phyloP scores from a whole-genome alignment of 257 asterid genomes.

The Cruciata laevipes region DNA sequence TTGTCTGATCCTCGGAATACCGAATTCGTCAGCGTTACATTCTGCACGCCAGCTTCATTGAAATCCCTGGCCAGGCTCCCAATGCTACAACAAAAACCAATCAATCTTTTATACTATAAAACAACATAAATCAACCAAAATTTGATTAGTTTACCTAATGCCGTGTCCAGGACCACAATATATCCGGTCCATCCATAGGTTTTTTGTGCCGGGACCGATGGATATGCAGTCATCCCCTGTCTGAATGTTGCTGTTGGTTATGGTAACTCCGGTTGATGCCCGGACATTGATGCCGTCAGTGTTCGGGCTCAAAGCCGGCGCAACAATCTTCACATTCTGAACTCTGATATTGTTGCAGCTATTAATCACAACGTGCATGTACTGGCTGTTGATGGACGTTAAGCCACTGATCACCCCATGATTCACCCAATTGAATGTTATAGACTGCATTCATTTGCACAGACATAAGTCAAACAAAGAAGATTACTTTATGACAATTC shows the following conservation, averaged over 20 bases:
- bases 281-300: constrained; percentile 62
- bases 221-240: constrained; percentile 67
- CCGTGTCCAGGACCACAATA: not conserved
- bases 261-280: constrained; percentile 41
- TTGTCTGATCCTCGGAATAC: constrained; percentile 46
- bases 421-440: constrained; percentile 53
- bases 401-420: constrained; percentile 33
- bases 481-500: no score
- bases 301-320: constrained; percentile 52
- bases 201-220: constrained; percentile 55
- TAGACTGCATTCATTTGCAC: constrained; percentile 34
- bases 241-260: constrained; percentile 23
- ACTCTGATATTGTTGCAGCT: constrained; percentile 54
- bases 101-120: no score
- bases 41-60: constrained; percentile 49
- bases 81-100: constrained; percentile 28
- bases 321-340: constrained; percentile 37
- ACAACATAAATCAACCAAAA: no score
- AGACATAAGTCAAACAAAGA: not conserved
- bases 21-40: constrained; percentile 53
- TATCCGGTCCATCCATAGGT: constrained; percentile 65
- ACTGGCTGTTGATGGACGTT: constrained; percentile 50
- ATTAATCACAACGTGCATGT: constrained; percentile 50
- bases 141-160: not conserved
- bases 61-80: constrained; percentile 50